Evolutionary conservation across 1,284 basidiomycete species (phyloP).

Genomic region (Baeospora myosura): DNA sequence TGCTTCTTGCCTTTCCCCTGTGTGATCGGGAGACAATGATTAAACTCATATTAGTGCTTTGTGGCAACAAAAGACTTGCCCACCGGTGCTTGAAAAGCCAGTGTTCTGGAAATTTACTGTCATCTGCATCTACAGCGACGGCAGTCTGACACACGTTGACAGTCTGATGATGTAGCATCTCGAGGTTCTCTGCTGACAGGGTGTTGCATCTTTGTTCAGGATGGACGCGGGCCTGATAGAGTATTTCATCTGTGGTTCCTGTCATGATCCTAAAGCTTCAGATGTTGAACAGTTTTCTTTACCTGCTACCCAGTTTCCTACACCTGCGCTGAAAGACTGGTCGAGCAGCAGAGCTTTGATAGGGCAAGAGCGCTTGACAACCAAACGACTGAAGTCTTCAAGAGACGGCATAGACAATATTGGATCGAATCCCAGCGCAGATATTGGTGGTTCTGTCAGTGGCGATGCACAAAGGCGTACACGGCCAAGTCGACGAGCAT

Average conservation of each 20-base stretch:
- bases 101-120: constrained; percentile 57
- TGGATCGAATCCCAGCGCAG: constrained; percentile 72
- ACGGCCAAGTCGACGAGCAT: constrained; percentile 67
- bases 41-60: constrained; percentile 3
- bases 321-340: constrained; percentile 75
- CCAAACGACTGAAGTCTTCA: constrained; percentile 43
- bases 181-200: constrained; percentile 45
- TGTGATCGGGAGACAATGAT: constrained; percentile 7
- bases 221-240: constrained; percentile 74
- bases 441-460: constrained; percentile 60
- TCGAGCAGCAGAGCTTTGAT: constrained; percentile 77
- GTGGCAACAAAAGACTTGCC: constrained; percentile 33
- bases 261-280: constrained; percentile 5
- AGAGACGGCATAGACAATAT: constrained; percentile 65
- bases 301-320: constrained; percentile 85
- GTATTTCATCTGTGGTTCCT: constrained; percentile 65
- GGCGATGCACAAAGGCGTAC: constrained; percentile 60
- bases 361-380: constrained; percentile 59
- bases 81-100: constrained; percentile 73
- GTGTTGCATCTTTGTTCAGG: constrained; percentile 65
- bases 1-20: constrained; percentile 70
- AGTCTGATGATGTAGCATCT: constrained; percentile 50
- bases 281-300: constrained; percentile 14
- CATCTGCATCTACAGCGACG: constrained; percentile 69
- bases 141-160: constrained; percentile 56